Evolutionary conservation across 1,139 yeast genomes (phyloP).

Genomic region (Lipomyces yarrowii): DNA sequence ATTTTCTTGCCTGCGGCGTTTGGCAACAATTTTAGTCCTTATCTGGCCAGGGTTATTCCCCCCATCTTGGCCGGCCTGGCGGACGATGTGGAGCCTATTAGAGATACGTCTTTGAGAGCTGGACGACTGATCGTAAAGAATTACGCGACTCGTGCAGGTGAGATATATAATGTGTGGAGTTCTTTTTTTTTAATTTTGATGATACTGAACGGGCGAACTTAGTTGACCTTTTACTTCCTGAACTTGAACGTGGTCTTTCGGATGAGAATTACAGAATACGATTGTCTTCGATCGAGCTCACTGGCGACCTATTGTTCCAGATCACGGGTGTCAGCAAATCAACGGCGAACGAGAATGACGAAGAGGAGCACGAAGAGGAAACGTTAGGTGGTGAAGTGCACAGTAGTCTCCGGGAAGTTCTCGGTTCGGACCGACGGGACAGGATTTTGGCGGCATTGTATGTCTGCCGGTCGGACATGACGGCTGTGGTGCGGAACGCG

Average conservation of each 20-base stretch:
- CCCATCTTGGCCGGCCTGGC: conserved; percentile 91
- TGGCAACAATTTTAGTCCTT: conserved; percentile 90
- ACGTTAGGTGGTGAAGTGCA: conserved; percentile 63
- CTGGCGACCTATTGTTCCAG: conserved; percentile 95
- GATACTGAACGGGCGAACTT: not conserved
- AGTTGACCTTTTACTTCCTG: conserved; percentile 90
- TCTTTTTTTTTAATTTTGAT: not conserved
- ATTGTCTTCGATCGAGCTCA: conserved; percentile 88
- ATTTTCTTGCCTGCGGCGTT: conserved; percentile 92
- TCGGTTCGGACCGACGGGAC: conserved; percentile 89
- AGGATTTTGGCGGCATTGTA: conserved; percentile 80
- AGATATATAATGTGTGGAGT: not conserved
- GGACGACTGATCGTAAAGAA: conserved; percentile 90
- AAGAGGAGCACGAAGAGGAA: conserved; percentile 65
- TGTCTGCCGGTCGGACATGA: conserved; percentile 89
- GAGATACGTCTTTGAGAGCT: conserved; percentile 89
- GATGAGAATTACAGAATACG: conserved; percentile 86
- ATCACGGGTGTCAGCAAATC: conserved; percentile 84
- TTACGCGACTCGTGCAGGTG: conserved; percentile 79
- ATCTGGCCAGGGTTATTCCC: conserved; percentile 80
- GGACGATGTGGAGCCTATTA: conserved; percentile 79
- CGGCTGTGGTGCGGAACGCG: conserved; percentile 84
- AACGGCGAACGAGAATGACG: conserved; percentile 34
- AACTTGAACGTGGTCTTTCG: conserved; percentile 84
- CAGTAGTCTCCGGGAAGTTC: conserved; percentile 68